Evolutionary conservation across 805 yeast genomes (phyloP).

Genomic region (Priceomyces haplophilus): DNA sequence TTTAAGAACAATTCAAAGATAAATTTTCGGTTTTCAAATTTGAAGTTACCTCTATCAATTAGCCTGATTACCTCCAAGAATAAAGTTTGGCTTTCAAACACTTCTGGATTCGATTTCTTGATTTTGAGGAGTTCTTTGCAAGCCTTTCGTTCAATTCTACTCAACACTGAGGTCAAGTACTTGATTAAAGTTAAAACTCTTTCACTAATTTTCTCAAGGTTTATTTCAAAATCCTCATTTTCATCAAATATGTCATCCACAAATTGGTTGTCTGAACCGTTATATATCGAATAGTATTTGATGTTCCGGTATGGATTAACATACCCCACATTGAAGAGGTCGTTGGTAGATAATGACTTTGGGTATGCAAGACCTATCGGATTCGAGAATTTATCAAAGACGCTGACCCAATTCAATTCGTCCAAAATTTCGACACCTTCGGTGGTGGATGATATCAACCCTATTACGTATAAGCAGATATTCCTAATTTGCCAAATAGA

Average conservation of each 20-base stretch:
- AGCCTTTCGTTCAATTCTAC: constrained; percentile 50
- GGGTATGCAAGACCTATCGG: constrained; percentile 23
- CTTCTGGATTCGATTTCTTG: constrained; percentile 46
- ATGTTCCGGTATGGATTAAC: constrained; percentile 25
- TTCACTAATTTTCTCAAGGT: constrained; percentile 16
- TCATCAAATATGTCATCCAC: constrained; percentile 11
- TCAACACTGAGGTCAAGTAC: constrained; percentile 45
- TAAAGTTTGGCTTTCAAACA: constrained; percentile 55
- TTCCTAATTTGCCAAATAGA: constrained; percentile 62
- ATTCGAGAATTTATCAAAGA: constrained; percentile 15
- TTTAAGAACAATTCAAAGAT: constrained; percentile 60
- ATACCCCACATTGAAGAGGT: constrained; percentile 17
- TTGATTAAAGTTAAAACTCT: constrained; percentile 40
- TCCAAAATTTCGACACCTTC: constrained; percentile 86
- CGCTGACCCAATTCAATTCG: constrained; percentile 65
- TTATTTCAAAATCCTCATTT: constrained; percentile 9
- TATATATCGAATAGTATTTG: constrained; percentile 24
- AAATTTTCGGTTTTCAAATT: constrained; percentile 60
- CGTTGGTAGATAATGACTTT: constrained; percentile 4
- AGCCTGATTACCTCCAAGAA: constrained; percentile 49
- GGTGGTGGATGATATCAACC: constrained; percentile 64
- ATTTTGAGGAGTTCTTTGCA: constrained; percentile 55
- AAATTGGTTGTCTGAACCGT: constrained; percentile 8
- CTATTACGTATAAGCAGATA: constrained; percentile 73
- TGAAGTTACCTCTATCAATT: constrained; percentile 58